Evolutionary conservation across 116 monocot species (phyloP).

Genomic region (Trichopus zeylanicus): DNA sequence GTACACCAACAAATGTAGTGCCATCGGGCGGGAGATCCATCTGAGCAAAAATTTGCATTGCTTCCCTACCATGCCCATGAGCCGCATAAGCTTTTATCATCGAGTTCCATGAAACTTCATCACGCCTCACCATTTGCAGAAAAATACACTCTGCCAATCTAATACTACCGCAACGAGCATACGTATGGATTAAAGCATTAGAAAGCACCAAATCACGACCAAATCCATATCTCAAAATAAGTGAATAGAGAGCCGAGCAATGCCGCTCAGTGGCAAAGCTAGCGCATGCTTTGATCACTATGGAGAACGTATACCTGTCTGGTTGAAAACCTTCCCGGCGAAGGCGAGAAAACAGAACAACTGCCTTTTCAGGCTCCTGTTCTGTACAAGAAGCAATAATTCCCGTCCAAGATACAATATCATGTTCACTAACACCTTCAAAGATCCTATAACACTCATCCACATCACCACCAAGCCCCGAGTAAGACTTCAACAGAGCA

Average conservation of each 20-base stretch:
- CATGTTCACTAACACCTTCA: constrained; percentile 6
- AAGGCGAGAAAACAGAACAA: constrained; percentile 8
- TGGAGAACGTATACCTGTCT: constrained; percentile 22
- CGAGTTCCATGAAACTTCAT: constrained; percentile 10
- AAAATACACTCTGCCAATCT: constrained; percentile 4
- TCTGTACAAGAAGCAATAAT: constrained; percentile 18
- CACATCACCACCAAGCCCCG: constrained; percentile 6
- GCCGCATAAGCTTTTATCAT: constrained; percentile 7
- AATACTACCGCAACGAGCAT: constrained; percentile 13
- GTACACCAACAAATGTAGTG: constrained; percentile 8
- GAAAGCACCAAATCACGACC: constrained; percentile 8
- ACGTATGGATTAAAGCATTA: constrained; percentile 17
- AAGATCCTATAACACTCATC: constrained; percentile 11
- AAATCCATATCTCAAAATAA: constrained; percentile 10
- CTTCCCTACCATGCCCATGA: constrained; percentile 6
- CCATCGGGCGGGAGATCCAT: constrained; percentile 6
- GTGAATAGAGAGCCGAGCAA: constrained; percentile 19
- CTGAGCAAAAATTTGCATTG: background rate
- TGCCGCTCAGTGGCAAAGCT: constrained; percentile 19
- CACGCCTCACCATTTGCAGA: background rate
- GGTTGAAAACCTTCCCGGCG: constrained; percentile 10
- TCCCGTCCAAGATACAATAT: constrained; percentile 28
- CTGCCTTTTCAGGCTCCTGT: constrained; percentile 13
- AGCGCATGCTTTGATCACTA: constrained; percentile 25
- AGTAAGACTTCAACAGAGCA: constrained; percentile 16